Evolutionary conservation across 371 early-diverging fungal genomes (phyloP).

Genomic region (Zychaea mexicana): DNA sequence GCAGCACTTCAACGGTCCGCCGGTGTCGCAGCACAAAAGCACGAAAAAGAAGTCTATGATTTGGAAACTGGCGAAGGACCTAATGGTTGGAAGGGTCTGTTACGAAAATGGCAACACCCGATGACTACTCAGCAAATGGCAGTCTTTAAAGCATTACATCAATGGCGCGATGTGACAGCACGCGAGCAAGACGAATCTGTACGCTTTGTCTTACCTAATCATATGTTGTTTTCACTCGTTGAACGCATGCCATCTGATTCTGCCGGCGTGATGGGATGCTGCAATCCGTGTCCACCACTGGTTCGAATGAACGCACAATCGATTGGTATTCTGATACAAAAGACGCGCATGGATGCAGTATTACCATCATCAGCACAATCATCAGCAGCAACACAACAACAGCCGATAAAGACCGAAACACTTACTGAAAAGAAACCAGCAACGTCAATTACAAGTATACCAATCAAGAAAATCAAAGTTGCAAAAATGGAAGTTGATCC

Average conservation of each 20-base stretch:
- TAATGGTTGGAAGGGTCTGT: constrained; percentile 75
- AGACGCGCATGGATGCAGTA: constrained; percentile 43
- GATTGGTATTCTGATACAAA: constrained; percentile 68
- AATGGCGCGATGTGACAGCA: constrained; percentile 91
- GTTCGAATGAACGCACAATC: constrained; percentile 85
- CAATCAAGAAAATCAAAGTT: background rate
- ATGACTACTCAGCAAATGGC: constrained; percentile 67
- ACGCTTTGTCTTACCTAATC: constrained; percentile 90
- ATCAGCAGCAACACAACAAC: constrained; percentile 13
- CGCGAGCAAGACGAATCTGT: constrained; percentile 91
- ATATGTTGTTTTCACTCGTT: constrained; percentile 81
- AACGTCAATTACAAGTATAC: background rate
- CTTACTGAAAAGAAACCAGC: background rate
- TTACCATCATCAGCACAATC: constrained; percentile 14
- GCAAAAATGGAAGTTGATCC: constrained; percentile 18
- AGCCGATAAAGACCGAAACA: no score
- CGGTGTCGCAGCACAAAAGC: constrained; percentile 63
- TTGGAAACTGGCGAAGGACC: constrained; percentile 69
- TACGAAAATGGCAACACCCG: constrained; percentile 66
- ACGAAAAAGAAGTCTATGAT: constrained; percentile 85
- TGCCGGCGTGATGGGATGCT: constrained; percentile 74
- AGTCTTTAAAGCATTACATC: constrained; percentile 86
- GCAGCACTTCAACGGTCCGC: constrained; percentile 72
- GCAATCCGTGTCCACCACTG: constrained; percentile 83
- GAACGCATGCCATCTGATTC: constrained; percentile 78